phyloP scores from a whole-genome alignment of 1,139 yeast species.

The Meyerozyma smithsonii region DNA sequence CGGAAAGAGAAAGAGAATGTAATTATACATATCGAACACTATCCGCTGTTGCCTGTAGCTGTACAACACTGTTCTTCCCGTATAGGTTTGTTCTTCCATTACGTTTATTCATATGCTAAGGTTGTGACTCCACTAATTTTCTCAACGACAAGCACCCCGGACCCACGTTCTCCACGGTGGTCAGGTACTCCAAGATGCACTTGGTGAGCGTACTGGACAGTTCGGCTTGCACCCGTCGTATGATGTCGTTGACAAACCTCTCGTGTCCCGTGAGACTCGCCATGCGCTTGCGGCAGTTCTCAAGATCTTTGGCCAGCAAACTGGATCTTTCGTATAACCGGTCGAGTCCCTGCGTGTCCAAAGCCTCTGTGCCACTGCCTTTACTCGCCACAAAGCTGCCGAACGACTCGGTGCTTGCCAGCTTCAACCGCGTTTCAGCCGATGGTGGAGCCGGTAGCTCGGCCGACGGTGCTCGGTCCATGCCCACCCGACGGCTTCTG shows the following conservation, averaged over 20 bases:
- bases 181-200: conserved; percentile 41
- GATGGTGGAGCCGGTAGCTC: not conserved
- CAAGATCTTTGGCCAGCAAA: not conserved
- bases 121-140: conserved; percentile 36
- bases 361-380: not conserved
- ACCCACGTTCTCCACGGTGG: conserved; percentile 48
- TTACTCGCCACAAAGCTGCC: not conserved
- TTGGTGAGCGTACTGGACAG: conserved; percentile 14
- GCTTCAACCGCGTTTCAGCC: not conserved
- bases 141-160: conserved; percentile 55
- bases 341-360: not conserved
- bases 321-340: not conserved
- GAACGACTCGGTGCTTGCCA: not conserved
- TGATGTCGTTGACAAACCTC: conserved; percentile 1
- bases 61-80: too few species aligned
- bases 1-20: conserved; percentile 65
- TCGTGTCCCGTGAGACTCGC: not conserved
- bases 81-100: too few species aligned
- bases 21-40: conserved; percentile 6
- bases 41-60: conserved; percentile 3
- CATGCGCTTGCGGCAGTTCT: not conserved
- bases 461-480: not conserved
- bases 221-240: not conserved
- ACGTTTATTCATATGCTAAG: conserved; percentile 8
- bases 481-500: not conserved